phyloP scores from a whole-genome alignment of 352 stramenopile species.

The Lagenidium giganteum region DNA sequence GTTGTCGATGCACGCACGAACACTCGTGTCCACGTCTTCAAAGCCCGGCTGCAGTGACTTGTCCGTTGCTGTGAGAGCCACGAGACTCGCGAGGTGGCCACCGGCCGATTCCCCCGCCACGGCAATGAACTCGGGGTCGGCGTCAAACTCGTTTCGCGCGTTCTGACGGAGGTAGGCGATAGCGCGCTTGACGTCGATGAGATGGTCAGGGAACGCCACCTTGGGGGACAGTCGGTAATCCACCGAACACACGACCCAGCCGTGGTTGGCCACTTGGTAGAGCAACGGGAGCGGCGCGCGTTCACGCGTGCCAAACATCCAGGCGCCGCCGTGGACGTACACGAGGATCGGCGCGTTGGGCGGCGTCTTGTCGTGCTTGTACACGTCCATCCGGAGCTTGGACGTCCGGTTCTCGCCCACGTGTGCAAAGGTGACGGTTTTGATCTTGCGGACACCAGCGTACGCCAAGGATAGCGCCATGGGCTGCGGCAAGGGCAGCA shows the following conservation, averaged over 20 bases:
- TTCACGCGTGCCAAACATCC: slow-evolving; percentile 52
- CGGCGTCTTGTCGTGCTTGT: slow-evolving; percentile 40
- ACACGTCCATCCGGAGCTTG: slow-evolving; percentile 66
- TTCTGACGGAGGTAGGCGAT: slow-evolving; percentile 61
- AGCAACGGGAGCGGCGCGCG: slow-evolving; percentile 45
- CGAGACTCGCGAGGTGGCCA: slow-evolving; percentile 60
- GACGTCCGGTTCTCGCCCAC: slow-evolving; percentile 61
- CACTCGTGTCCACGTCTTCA: slow-evolving; percentile 71
- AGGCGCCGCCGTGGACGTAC: slow-evolving; percentile 78
- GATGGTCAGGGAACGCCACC: slow-evolving; percentile 54
- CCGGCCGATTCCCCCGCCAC: slow-evolving; percentile 65
- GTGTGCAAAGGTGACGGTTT: slow-evolving; percentile 60
- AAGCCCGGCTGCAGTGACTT: slow-evolving; percentile 72
- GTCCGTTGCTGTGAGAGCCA: slow-evolving; percentile 56
- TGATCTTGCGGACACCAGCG: slow-evolving; percentile 37
- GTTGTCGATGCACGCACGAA: slow-evolving; percentile 61
- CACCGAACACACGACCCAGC: slow-evolving; percentile 72
- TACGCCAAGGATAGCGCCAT: slow-evolving; percentile 44
- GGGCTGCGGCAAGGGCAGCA: slow-evolving; percentile 51
- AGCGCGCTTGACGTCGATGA: slow-evolving; percentile 68
- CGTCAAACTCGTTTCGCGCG: slow-evolving; percentile 34
- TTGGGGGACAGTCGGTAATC: slow-evolving; percentile 74
- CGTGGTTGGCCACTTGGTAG: slow-evolving; percentile 47
- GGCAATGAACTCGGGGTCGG: slow-evolving; percentile 63
- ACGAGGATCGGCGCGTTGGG: slow-evolving; percentile 65